Evolutionary conservation across 2,329 filamentous ascomycete species (phyloP), one percentile per base, ranked within the genome.

Genomic region (Cytospora leucostoma): DNA sequence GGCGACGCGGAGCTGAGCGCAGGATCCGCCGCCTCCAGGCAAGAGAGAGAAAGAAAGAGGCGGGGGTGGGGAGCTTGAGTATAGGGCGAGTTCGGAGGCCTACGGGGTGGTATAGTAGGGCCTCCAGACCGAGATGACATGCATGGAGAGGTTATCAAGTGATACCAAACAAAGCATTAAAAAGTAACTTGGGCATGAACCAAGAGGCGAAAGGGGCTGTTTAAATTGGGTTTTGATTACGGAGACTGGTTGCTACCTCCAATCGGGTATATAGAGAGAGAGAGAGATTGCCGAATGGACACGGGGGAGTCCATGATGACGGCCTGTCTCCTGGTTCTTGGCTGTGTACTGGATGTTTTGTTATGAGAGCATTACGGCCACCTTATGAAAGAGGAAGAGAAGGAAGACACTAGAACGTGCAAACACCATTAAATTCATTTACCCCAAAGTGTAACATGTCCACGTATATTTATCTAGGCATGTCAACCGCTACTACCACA

Each of bases 111-210:
- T 35, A 34, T 6, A 27, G 51, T 10, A 51, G 44, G 51, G 19
- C 33, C 34, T 33, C 34, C 34, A 62, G 58, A 38, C 19, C 34
- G 51, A 57, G 19, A 50, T 33, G 52, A 32, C 49, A 13, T 12
- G 47, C 49, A 19, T 47, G 54, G 50, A 33, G 33, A 55, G 21
- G 60, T 35, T 59, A 62, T 64, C 54, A 56, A 58, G 60, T 64
- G 63, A 64, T 64, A 64, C 63, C 63, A 64, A 53, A 58, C 33
- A 27, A 56, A 62, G 59, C 49, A 61, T 61, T 58, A 50, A 47
- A 62, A 62, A 40, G 27, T 27, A 58, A 54, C 53, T 63, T 50
- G 59, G 59, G 50, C 33, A 44, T 33, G 53, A 64, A 62, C 53
- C 49, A 32, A n/a, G 55, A 58, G 62, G 62, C 62, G 62, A 64